Base-by-base conservation (phyloP, 192 early-diverging fungal species). In the Coemansia reversa region DNA sequence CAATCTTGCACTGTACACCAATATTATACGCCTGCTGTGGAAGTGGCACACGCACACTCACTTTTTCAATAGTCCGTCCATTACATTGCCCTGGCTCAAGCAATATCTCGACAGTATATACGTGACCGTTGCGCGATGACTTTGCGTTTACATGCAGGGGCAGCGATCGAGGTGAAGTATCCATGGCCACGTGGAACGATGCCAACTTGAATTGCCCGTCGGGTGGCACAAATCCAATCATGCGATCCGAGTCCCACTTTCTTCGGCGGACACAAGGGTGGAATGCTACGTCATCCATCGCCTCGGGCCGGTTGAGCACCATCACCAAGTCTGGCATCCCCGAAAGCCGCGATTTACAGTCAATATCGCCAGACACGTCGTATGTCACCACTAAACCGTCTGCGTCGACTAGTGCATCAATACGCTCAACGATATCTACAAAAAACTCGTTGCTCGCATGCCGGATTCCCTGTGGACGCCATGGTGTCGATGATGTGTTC, bases 381-480 rank as follows among this genome's bases (percentile, higher is more conserved):
- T 88, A 91, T 5, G 87, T 85, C 1, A 92, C 83, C 11, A 93
- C 76, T 19, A 86, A 75, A 19, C 91, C 91, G 62, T 84, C 86
- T 16, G 86, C 70, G 8, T 47, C 92, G 11, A 94, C 74, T 14
- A 93, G 89, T 3, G 89, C 88, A 75, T 98, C 91, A 27, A 98
- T 84, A 30, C 91, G 89, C 81, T 98, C 96, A 19, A 90, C 76
- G 22, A 98, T 84, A 67, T 98, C 96, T 66, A 98, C 89, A 66
- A 92, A 95, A 58, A 98, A 90, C 75, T 98, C 94, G 82, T 98
- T 98, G 51, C 86, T 87, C 2, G 86, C 81, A 66, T 98, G 93
- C 72, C 92, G 89, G 33, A 97, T 90, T 24, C 93, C 93, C 24
- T 85, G 80, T 42, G 88, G 85, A 57, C 96, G 82, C 96, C 96